phyloP scores from a whole-genome alignment of 371 early-diverging fungal genomes.

The Apophysomyces trapeziformis region DNA sequence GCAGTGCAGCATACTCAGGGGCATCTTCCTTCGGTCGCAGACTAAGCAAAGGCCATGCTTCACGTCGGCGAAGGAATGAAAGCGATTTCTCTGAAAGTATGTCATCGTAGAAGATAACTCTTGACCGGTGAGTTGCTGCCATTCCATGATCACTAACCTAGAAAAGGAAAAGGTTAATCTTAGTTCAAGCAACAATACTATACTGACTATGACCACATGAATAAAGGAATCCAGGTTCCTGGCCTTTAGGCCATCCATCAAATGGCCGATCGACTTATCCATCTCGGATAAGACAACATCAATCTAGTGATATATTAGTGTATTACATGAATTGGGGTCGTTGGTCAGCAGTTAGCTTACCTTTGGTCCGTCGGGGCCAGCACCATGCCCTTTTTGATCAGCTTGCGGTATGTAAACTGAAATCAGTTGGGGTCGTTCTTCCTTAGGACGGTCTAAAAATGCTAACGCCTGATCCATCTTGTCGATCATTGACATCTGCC shows the following conservation, averaged over 20 bases:
- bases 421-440: slow-evolving; percentile 76
- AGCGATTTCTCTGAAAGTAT: slow-evolving; percentile 42
- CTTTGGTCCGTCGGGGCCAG: slow-evolving; percentile 72
- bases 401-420: slow-evolving; percentile 83
- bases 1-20: slow-evolving; percentile 31
- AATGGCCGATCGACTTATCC: slow-evolving; percentile 68
- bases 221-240: slow-evolving; percentile 67
- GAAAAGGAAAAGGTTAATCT: neutral
- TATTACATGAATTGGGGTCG: neutral
- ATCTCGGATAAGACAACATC: slow-evolving; percentile 64
- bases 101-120: slow-evolving; percentile 78
- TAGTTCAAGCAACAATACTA: neutral
- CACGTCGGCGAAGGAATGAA: slow-evolving; percentile 30
- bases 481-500: slow-evolving; percentile 46
- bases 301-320: slow-evolving; percentile 36
- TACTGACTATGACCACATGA: slow-evolving; percentile 81
- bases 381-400: slow-evolving; percentile 81
- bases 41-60: slow-evolving; percentile 47
- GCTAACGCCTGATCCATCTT: slow-evolving; percentile 67
- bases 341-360: slow-evolving; percentile 30
- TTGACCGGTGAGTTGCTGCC: slow-evolving; percentile 63
- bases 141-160: slow-evolving; percentile 93
- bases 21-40: slow-evolving; percentile 49
- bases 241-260: slow-evolving; percentile 58
- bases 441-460: slow-evolving; percentile 80